Evolutionary conservation across 371 early-diverging fungal species (phyloP).

Genomic region (Dinochytrium kinnereticum): DNA sequence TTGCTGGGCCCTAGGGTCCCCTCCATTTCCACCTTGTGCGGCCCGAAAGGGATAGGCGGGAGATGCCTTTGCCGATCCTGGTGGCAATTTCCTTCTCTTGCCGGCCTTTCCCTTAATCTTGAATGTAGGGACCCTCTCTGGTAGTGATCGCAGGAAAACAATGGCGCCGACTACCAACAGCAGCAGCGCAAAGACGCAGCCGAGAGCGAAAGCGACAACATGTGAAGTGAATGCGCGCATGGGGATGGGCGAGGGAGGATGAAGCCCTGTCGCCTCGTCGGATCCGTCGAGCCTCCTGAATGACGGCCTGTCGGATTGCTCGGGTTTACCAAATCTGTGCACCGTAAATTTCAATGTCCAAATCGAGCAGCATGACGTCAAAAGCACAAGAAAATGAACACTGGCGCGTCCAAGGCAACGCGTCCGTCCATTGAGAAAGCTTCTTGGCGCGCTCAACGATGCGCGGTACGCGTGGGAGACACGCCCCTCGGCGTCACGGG

Average conservation of each 20-base stretch:
- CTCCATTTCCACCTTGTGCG: neutral
- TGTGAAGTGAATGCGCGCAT: constrained; percentile 15
- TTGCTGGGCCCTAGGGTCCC: neutral
- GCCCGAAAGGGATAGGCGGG: neutral
- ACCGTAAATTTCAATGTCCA: too few relatives aligned
- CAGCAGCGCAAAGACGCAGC: constrained; percentile 15
- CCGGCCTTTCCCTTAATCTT: neutral
- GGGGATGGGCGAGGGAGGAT: neutral
- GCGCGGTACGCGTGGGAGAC: too few relatives aligned
- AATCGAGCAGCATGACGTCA: too few relatives aligned
- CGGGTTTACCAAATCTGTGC: too few relatives aligned
- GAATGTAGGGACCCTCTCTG: constrained; percentile 22
- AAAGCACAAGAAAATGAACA: too few relatives aligned
- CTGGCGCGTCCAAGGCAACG: too few relatives aligned
- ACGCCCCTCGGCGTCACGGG: too few relatives aligned
- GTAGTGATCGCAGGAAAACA: constrained; percentile 33
- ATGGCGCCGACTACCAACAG: constrained; percentile 15
- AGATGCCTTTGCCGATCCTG: neutral
- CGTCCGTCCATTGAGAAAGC: too few relatives aligned
- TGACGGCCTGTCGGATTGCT: neutral
- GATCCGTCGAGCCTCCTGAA: neutral
- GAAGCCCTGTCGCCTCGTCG: neutral
- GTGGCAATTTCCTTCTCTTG: neutral
- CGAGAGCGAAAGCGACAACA: constrained; percentile 24
- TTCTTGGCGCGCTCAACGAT: too few relatives aligned